Base-by-base conservation (phyloP, 805 yeast species). In the Metschnikowia aberdeeniae region DNA sequence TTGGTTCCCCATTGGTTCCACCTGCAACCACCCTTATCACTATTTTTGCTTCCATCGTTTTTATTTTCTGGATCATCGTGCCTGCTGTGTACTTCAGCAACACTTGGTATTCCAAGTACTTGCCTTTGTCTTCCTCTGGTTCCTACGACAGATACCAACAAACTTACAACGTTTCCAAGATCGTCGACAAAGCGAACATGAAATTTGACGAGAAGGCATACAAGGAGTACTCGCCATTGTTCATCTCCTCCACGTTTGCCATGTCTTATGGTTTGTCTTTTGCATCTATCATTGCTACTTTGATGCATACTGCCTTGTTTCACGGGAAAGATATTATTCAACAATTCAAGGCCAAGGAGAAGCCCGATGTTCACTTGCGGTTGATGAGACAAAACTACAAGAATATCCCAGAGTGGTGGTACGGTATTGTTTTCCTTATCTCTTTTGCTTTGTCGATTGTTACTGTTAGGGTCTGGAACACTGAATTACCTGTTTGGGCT, bases 1-100 rank as follows among this genome's bases (percentile, higher is more conserved):
- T 78, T 50, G 82, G 82, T 13, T 77, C 82, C 17, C 88, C 89
- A 9, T 70, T 84, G 57, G 70, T 81, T 43, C 83, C 86, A 8
- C 88, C 89, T 14, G 73, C 76, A 24, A 61, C 73, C 12, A 64
- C 76, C n/a, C 68, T 78, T 19, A 62, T 76, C 29, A 68, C 80
- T 19, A 58, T 77, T 34, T 63, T 78, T 34, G 37, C 46, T 9
- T 58, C 64, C 8, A 50, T 64, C 44, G 64, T 54, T 48, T 36
- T 62, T 27, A 59, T 70, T 32, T 75, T 75, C 56, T 80, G 82
- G 80, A 65, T 80, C 44, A 49, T 68, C 34, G 67, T 70, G 12
- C 83, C 86, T 8, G 78, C 76, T 10, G 47, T 82, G 12, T 78
- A 80, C 58, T 74, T 66, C 60, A 60, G 78, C 36, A 80, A 82